Evolutionary conservation across 768 basidiomycete species (phyloP), one percentile per base, ranked within the genome.

Genomic region (Clathrus columnatus): DNA sequence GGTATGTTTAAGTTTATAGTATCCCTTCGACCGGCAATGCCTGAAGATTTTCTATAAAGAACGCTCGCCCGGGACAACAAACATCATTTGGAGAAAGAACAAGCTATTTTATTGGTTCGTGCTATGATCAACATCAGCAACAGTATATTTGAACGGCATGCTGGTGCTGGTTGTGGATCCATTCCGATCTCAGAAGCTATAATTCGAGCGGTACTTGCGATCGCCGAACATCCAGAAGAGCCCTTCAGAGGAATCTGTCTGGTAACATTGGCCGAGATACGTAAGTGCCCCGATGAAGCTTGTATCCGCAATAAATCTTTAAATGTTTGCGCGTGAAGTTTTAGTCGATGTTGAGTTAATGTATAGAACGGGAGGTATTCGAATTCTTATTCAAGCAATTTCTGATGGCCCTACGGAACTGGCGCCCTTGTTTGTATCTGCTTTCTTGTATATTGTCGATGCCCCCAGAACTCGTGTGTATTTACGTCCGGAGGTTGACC

Each of bases 361-460:
- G 48, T 76, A 83, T 20, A 75, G 82, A 45, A 85, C 91, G 0
- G 92, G 87, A 32, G 92, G 89, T 7, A 82, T 97, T 50, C 79
- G 92, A 21, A 83, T 91, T 42, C 77, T 98, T 11, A 74, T 99
- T 2, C 86, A 92, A 62, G 80, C 85, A 0, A 74, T 96, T 41
- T 86, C 87, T n/a, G 94, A 98, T 60, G 93, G 93, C 0, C 91
- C 95, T 7, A 67, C 78, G 3, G 91, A 94, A 62, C 74, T 95
- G 8, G 80, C 84, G 1, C 83, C 87, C 2, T 75, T 91, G 23
- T 73, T 98, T 18, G 85, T 87, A 1, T 78, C 83, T 5, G 80
- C 86, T 0, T 89, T 99, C 61, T 69, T 98, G 50, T 80, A 87
- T 57, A 81, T 95, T 27, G 77, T 88, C 21, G 94, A 98, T 66